A percentile compares a stretch with the other conserved stretches of the same genome.
Conservation (phyloP, 176 grass and related monocot species). For the Juncus effusus region DNA sequence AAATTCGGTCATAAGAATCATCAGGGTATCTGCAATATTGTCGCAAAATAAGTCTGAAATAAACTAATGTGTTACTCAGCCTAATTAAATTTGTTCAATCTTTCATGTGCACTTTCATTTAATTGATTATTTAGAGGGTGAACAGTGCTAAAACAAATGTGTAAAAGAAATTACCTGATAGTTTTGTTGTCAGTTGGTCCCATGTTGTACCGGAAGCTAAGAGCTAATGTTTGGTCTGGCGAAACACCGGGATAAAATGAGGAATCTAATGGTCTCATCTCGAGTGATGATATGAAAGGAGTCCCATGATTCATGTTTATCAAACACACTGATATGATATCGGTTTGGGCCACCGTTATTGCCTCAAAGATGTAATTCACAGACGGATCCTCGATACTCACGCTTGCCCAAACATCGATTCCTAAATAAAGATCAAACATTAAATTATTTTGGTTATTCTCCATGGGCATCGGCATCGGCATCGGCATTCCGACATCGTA, state of each 20-base stretch:
- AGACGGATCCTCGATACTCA: slow-evolving; percentile 24
- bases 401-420: slow-evolving; percentile 29
- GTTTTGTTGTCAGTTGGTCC: slow-evolving; percentile 9
- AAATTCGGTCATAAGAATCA: slow-evolving; percentile 37
- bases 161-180: no score
- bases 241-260: slow-evolving; percentile 23
- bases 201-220: slow-evolving; percentile 19
- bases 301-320: slow-evolving; percentile 46
- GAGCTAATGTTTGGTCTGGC: slow-evolving; percentile 2
- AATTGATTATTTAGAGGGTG: no score
- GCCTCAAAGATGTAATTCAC: background rate
- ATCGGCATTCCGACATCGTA: slow-evolving; percentile 33
- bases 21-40: slow-evolving; percentile 38
- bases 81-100: no score
- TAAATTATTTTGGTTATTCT: background rate
- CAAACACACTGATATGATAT: slow-evolving; percentile 42
- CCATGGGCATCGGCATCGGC: no score
- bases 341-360: background rate
- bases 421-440: slow-evolving; percentile 43
- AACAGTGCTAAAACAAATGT: no score
- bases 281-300: slow-evolving; percentile 62
- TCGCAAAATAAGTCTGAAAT: no score
- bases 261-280: slow-evolving; percentile 40
- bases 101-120: no score
- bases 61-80: no score